Evolutionary conservation across 768 basidiomycete species (phyloP).

Genomic region (Naganishia onofrii): DNA sequence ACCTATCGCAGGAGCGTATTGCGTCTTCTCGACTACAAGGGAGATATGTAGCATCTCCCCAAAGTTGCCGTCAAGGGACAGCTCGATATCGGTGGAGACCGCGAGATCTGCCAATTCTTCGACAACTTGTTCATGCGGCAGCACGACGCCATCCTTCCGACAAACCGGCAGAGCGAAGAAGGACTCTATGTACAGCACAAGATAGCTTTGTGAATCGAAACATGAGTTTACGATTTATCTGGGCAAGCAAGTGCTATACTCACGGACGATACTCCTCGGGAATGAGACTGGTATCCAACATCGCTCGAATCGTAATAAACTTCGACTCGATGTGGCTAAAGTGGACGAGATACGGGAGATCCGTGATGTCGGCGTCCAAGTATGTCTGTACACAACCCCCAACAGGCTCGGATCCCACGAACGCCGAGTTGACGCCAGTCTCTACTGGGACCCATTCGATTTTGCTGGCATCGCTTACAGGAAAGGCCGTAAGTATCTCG

Average conservation of each 20-base stretch:
- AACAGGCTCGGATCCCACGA: constrained; percentile 7
- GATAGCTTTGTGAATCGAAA: constrained; percentile 58
- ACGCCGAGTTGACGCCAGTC: constrained; percentile 53
- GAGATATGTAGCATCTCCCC: constrained; percentile 70
- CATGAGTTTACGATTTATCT: too few species aligned
- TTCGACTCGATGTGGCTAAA: constrained; percentile 95
- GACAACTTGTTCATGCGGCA: constrained; percentile 85
- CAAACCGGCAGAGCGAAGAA: constrained; percentile 86
- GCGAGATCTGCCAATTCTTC: constrained; percentile 84
- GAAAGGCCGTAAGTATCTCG: constrained; percentile 76
- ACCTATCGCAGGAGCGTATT: constrained; percentile 74
- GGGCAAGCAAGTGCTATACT: too few species aligned
- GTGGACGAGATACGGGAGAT: constrained; percentile 82
- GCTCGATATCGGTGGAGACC: constrained; percentile 72
- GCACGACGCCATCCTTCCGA: constrained; percentile 61
- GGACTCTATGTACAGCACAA: constrained; percentile 71
- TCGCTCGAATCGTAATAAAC: constrained; percentile 76
- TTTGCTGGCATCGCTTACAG: constrained; percentile 74
- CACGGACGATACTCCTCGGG: constrained; percentile 74
- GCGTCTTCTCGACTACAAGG: constrained; percentile 76
- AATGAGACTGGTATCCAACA: constrained; percentile 71
- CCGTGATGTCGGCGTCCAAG: constrained; percentile 65
- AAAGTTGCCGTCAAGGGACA: constrained; percentile 65
- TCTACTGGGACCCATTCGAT: constrained; percentile 87
- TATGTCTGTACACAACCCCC: constrained; percentile 59